phyloP scores from a whole-genome alignment of 306 rosid genomes.

The Potentilla sterilis region DNA sequence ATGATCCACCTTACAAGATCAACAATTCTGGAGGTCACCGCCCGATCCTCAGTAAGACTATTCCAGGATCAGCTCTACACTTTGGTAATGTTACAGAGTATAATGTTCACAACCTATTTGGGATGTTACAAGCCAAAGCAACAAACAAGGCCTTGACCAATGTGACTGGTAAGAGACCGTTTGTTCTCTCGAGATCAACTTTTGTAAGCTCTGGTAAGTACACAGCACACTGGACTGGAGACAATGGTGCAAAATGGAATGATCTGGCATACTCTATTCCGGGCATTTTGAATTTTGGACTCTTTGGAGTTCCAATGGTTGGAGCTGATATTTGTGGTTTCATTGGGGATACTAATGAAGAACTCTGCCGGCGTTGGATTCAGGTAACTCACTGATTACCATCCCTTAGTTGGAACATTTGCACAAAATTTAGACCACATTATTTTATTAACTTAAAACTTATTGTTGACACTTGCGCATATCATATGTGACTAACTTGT shows the following conservation, averaged over 20 bases:
- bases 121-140: constrained; percentile 62
- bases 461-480: neutral
- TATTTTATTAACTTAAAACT: neutral
- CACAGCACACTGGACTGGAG: constrained; percentile 96
- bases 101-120: constrained; percentile 70
- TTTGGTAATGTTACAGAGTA: constrained; percentile 67
- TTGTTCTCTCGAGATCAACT: constrained; percentile 76
- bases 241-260: constrained; percentile 76
- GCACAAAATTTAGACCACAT: neutral
- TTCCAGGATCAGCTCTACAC: constrained; percentile 67
- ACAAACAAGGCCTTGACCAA: constrained; percentile 54
- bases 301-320: constrained; percentile 90
- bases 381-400: constrained; percentile 49
- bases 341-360: constrained; percentile 60
- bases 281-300: constrained; percentile 64
- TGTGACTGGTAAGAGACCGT: constrained; percentile 81
- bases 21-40: constrained; percentile 37
- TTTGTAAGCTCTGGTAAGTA: constrained; percentile 85
- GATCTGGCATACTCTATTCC: constrained; percentile 81
- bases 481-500: neutral
- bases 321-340: constrained; percentile 96
- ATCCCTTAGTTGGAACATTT: neutral
- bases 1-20: constrained; percentile 76
- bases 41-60: constrained; percentile 46
- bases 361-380: constrained; percentile 89